These are phyloP conservation scores for Cladophialophora exuberans DNA, from an alignment of 2,329 filamentous ascomycete species.

Conservation along the genomic window DNA sequence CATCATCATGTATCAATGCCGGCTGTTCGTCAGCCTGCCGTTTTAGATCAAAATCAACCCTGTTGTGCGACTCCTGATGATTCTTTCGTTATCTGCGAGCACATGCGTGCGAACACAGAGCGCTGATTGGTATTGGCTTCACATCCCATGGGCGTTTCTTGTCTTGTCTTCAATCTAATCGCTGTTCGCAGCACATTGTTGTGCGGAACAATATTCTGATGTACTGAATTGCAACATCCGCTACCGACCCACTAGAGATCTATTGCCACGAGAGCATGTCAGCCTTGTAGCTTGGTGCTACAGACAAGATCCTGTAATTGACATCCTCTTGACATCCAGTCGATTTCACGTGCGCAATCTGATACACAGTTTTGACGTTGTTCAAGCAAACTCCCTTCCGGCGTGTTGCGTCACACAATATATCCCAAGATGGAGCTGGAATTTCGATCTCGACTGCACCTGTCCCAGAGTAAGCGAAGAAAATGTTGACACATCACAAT, in stretches of 20 bases:
- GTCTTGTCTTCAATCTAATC: too few relatives aligned
- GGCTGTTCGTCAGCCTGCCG: constrained; percentile 23
- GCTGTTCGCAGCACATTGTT: background rate
- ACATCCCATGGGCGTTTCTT: too few relatives aligned
- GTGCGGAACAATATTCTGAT: background rate
- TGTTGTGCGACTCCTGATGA: constrained; percentile 1
- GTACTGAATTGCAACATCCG: constrained; percentile 7
- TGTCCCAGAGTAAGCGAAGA: constrained; percentile 11
- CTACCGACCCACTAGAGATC: background rate
- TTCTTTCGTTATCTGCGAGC: background rate
- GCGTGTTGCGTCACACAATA: constrained; percentile 21
- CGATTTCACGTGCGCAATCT: constrained; percentile 15
- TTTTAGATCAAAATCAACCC: constrained; percentile 4
- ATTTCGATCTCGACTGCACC: constrained; percentile 24
- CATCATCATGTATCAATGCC: constrained; percentile 35
- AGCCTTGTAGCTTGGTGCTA: constrained; percentile 18
- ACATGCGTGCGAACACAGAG: too few relatives aligned
- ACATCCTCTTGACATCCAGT: background rate
- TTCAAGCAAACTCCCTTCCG: constrained; percentile 1
- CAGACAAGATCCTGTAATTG: background rate
- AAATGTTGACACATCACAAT: constrained; percentile 10
- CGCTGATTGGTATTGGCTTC: too few relatives aligned
- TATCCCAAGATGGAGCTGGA: background rate
- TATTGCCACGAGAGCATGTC: background rate
- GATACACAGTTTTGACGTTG: background rate